phyloP scores from a whole-genome alignment of 345 rosid species.

The Litchi chinensis region DNA sequence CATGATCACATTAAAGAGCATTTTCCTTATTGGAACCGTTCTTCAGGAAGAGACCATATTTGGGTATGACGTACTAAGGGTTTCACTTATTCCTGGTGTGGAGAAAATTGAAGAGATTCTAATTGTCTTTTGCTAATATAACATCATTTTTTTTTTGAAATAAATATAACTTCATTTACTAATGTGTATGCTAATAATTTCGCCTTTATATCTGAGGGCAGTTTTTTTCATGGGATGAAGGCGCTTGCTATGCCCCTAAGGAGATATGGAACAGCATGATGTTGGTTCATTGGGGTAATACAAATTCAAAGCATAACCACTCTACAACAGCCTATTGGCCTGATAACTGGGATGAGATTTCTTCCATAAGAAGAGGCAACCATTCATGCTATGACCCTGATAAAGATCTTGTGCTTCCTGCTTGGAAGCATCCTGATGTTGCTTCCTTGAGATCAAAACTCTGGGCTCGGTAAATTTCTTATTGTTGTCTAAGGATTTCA shows the following conservation, averaged over 20 bases:
- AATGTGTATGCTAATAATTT: slow-evolving; percentile 34
- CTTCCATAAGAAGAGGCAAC: slow-evolving; percentile 73
- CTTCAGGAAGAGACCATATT: slow-evolving; percentile 90
- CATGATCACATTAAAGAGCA: slow-evolving; percentile 63
- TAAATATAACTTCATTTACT: neutral
- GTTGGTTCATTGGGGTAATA: slow-evolving; percentile 99
- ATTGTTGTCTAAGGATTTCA: slow-evolving; percentile 7
- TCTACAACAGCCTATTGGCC: slow-evolving; percentile 94
- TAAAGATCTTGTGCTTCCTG: slow-evolving; percentile 97
- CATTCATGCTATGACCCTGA: slow-evolving; percentile 97
- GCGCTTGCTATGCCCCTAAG: slow-evolving; percentile 99
- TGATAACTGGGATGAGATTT: slow-evolving; percentile 81
- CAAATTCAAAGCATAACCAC: slow-evolving; percentile 87
- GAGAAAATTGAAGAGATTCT: neutral
- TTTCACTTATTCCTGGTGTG: slow-evolving; percentile 9
- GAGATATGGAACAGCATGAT: slow-evolving; percentile 99
- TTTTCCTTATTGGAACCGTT: slow-evolving; percentile 85
- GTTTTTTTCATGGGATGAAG: slow-evolving; percentile 99
- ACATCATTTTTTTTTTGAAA: neutral
- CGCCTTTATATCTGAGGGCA: slow-evolving; percentile 52
- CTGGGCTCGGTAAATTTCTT: slow-evolving; percentile 61
- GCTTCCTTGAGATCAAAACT: slow-evolving; percentile 53
- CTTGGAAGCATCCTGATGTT: slow-evolving; percentile 90
- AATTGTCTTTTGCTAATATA: slow-evolving; percentile 8
- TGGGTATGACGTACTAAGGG: slow-evolving; percentile 62